These are phyloP conservation scores for Nannochloropsis salina DNA, from an alignment of 108 stramenopile genomes.

Conservation along the genomic window DNA sequence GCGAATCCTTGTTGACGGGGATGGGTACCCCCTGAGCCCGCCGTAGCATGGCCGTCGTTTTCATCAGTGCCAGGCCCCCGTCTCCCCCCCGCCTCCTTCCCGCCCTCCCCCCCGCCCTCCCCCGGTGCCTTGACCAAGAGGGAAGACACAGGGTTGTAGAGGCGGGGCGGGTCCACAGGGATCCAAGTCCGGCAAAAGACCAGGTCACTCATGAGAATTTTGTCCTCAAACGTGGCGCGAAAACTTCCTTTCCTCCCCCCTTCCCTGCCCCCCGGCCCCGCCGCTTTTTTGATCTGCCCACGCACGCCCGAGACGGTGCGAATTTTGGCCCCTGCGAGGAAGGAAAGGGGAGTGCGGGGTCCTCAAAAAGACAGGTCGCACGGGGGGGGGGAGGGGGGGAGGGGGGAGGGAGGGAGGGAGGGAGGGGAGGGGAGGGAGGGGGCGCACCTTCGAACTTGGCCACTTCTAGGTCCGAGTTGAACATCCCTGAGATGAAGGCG, in stretches of 20 bases:
- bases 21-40: constrained; percentile 77
- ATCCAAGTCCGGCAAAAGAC: constrained; percentile 97
- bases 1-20: constrained; percentile 84
- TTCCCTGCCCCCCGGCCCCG: constrained; percentile 38
- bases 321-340: constrained; percentile 75
- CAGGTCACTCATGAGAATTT: constrained; percentile 90
- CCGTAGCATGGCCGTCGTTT: constrained; percentile 80
- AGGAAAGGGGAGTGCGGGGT: background rate
- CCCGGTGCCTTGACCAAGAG: constrained; percentile 60
- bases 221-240: constrained; percentile 98
- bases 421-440: background rate
- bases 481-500: constrained; percentile 97
- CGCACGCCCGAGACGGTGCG: constrained; percentile 94
- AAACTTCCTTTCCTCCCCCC: constrained; percentile 57
- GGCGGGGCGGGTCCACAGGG: constrained; percentile 80
- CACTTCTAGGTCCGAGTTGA: constrained; percentile 89
- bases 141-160: constrained; percentile 92
- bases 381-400: background rate
- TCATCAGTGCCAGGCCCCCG: constrained; percentile 76
- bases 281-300: constrained; percentile 86
- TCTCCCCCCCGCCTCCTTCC: constrained; percentile 18
- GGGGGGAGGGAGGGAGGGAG: constrained; percentile 1
- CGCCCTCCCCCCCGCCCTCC: background rate
- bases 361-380: too few relatives aligned
- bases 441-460: constrained; percentile 37